Conservation (phyloP, 208 protist genomes). For the Trypanosoma platydactyli region DNA sequence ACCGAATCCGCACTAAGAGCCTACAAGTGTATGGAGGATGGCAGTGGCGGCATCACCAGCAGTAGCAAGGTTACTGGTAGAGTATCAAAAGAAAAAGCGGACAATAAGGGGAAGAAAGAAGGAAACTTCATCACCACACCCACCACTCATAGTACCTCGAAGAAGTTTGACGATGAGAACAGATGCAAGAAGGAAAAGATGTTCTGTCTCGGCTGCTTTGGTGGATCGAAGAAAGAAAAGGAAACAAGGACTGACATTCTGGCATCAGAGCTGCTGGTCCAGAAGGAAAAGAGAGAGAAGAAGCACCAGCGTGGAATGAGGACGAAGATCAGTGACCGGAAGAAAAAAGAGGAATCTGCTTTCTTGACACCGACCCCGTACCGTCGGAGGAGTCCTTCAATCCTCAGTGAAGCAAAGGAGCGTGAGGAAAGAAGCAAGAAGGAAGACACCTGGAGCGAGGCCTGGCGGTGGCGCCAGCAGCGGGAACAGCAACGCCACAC, state of each 20-base stretch:
- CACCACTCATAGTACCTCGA: neutral
- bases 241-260: neutral
- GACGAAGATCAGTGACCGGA: conserved; percentile 12
- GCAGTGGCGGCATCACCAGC: conserved; percentile 3
- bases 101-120: neutral
- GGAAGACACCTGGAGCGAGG: neutral
- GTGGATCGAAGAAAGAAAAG: conserved; percentile 2
- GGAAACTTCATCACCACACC: neutral
- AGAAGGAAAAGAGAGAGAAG: conserved; percentile 19
- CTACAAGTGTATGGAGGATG: neutral
- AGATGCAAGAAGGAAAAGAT: conserved; percentile 5
- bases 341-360: neutral
- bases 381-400: too few relatives aligned
- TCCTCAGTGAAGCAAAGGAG: too few relatives aligned
- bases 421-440: too few relatives aligned
- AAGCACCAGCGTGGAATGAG: conserved; percentile 10
- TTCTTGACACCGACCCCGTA: too few relatives aligned
- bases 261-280: neutral
- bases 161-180: neutral
- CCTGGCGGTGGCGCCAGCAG: neutral
- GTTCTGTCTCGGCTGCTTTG: conserved; percentile 1
- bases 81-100: conserved; percentile 26
- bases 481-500: neutral
- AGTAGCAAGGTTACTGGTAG: neutral
- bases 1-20: too few relatives aligned